These are phyloP conservation scores for Fimicolochytrium jonesii DNA, from an alignment of 192 early-diverging fungal genomes.

Conservation along the genomic window DNA sequence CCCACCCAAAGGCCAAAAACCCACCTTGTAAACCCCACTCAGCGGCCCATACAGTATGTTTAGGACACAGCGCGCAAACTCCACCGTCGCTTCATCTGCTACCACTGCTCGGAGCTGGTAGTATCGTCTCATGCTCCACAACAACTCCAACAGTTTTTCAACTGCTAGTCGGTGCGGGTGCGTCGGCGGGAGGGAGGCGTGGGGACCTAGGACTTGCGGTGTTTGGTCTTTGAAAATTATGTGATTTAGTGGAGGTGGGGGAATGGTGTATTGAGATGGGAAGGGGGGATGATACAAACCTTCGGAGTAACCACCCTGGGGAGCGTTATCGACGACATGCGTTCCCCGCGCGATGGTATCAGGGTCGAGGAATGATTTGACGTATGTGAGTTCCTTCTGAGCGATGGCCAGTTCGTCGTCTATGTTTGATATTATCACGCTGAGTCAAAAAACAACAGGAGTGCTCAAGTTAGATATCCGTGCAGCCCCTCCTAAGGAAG, in stretches of 20 bases:
- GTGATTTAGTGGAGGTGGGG: no score
- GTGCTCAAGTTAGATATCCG: no score
- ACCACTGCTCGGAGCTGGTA: conserved; percentile 9
- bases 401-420: conserved; percentile 18
- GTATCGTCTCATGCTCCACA: conserved; percentile 17
- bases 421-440: neutral
- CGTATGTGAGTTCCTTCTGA: conserved; percentile 5
- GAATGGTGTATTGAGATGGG: no score
- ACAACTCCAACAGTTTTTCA: conserved; percentile 20
- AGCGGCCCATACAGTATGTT: conserved; percentile 21
- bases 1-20: no score
- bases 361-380: no score
- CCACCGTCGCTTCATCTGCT: conserved; percentile 12
- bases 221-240: no score
- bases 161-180: neutral
- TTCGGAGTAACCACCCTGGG: conserved; percentile 15
- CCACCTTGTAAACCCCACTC: conserved; percentile 21
- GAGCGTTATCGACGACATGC: conserved; percentile 7
- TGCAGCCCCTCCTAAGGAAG: no score
- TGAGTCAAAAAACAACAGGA: neutral
- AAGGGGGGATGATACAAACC: no score
- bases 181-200: neutral
- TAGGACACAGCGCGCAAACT: conserved; percentile 14
- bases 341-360: no score
- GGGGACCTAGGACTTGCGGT: conserved; percentile 2